Evolutionary conservation across 2,329 filamentous ascomycete genomes (phyloP), one percentile per base, ranked within the genome.

Genomic region (Cercospora sp.): DNA sequence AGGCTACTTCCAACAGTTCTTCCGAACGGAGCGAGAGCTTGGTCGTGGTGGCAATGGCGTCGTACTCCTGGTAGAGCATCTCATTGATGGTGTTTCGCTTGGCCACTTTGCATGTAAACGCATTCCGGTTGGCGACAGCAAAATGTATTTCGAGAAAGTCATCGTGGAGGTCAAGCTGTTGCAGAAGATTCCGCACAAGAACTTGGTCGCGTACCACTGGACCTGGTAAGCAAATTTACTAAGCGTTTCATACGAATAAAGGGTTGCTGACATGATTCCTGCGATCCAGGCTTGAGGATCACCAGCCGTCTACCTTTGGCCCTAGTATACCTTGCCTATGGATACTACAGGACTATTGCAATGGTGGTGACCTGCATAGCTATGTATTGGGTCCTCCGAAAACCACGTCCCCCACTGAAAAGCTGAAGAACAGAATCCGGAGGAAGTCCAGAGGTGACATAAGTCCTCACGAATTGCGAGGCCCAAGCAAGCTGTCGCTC

Each of bases 271-370:
- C 39, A 6, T n/a, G 23, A 28, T 12, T 20, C 8, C 10, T 10
- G 2, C 48, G 23, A 28, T 23, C 16, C 20, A 62, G 60, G 62
- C 85, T 99, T 16, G 94, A 99, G 79, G 91, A 97, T 78, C 90
- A 91, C 63, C 88, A 91, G 72, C 87, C 96, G 63, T 94, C 87
- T 70, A 90, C 74, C 6, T 99, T 99, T 78, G 91, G 93, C 0
- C 95, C 96, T 0, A 93, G 89, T 64, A 93, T 99, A 0, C 93
- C 93, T 10, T 98, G 94, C 75, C 93, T 94, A 4, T 99, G 97
- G 78, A 99, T 99, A 66, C 85, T 99, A 7, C 95, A 99, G 77
- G 94, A 99, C 77, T 99, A 97, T 75, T 99, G 96, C 82, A 98
- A 99, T 77, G 86, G 90, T 1, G 95, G 95, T 16, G 95, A 99